phyloP scores from a whole-genome alignment of 768 basidiomycete species.

The Cystoderma amianthinum region DNA sequence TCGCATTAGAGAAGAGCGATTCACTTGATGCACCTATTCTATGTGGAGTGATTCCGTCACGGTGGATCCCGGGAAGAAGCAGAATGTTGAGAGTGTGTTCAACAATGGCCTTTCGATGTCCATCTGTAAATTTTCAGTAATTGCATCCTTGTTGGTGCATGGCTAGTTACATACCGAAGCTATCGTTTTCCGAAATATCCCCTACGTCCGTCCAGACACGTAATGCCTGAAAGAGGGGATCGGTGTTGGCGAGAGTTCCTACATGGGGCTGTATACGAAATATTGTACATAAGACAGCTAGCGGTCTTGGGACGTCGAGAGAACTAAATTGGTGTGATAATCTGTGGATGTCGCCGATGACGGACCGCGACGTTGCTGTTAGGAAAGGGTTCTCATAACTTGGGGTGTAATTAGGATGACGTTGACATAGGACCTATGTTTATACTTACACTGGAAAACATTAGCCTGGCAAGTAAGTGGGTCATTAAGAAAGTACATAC shows the following conservation, averaged over 20 bases:
- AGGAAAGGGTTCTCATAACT: slow-evolving; percentile 79
- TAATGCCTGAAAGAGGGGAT: slow-evolving; percentile 54
- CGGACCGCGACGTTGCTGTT: slow-evolving; percentile 65
- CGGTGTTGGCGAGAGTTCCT: slow-evolving; percentile 13
- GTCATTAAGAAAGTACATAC: slow-evolving; percentile 28
- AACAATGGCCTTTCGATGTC: slow-evolving; percentile 65
- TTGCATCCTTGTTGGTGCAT: background rate
- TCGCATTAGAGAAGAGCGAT: slow-evolving; percentile 27
- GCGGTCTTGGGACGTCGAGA: slow-evolving; percentile 63
- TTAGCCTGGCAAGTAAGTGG: slow-evolving; percentile 7
- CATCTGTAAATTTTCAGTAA: slow-evolving; percentile 36
- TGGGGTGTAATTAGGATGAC: slow-evolving; percentile 4
- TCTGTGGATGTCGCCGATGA: slow-evolving; percentile 66
- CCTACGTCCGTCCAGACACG: slow-evolving; percentile 71
- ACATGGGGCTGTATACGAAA: slow-evolving; percentile 34
- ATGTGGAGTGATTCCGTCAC: slow-evolving; percentile 29
- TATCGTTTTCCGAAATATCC: slow-evolving; percentile 73
- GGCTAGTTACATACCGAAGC: slow-evolving; percentile 46
- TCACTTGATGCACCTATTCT: slow-evolving; percentile 24
- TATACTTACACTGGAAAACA: slow-evolving; percentile 31
- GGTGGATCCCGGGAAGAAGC: slow-evolving; percentile 67
- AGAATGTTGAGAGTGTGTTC: slow-evolving; percentile 77
- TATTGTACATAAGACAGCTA: slow-evolving; percentile 50
- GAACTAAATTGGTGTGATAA: slow-evolving; percentile 53
- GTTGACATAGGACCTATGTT: slow-evolving; percentile 1